These are phyloP conservation scores for Eutypella sp. DNA, from an alignment of 2,329 filamentous ascomycete genomes.

Conservation along the genomic window DNA sequence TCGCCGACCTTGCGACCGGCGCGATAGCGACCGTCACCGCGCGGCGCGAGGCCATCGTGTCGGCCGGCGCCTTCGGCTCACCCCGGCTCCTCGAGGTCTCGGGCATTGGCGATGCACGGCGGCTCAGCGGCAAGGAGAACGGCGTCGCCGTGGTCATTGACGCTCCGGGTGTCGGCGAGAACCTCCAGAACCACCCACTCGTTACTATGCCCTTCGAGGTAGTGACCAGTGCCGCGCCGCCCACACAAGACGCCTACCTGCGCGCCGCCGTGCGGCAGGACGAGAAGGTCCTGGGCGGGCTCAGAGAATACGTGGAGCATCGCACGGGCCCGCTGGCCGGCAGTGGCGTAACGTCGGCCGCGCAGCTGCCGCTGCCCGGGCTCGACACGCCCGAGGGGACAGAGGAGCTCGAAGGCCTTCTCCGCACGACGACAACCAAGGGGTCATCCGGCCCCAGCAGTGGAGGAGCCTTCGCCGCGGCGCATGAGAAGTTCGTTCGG, in stretches of 20 bases:
- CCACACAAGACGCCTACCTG: not conserved
- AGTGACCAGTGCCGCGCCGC: not conserved
- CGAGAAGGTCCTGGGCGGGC: not conserved
- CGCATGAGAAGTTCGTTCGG: conserved; percentile 8
- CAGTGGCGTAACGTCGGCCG: not conserved
- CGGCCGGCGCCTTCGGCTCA: not conserved
- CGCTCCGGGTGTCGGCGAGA: not conserved
- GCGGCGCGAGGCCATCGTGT: not conserved
- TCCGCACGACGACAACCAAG: too few relatives aligned
- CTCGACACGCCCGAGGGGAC: not conserved
- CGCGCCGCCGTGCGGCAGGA: conserved; percentile 1
- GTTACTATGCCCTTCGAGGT: not conserved
- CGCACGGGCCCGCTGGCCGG: not conserved
- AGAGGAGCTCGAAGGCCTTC: not conserved
- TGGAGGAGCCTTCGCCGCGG: not conserved
- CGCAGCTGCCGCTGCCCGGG: not conserved
- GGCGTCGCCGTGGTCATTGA: not conserved
- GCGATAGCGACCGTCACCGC: not conserved
- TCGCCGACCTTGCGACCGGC: not conserved
- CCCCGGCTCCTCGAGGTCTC: not conserved
- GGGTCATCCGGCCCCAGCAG: not conserved
- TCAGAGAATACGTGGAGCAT: not conserved
- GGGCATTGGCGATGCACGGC: not conserved
- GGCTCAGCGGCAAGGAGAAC: not conserved
- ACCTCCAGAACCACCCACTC: not conserved